Evolutionary conservation across 495 filamentous ascomycete genomes (phyloP), one percentile per base, ranked within the genome.

Genomic region (Neurospora cerealis): DNA sequence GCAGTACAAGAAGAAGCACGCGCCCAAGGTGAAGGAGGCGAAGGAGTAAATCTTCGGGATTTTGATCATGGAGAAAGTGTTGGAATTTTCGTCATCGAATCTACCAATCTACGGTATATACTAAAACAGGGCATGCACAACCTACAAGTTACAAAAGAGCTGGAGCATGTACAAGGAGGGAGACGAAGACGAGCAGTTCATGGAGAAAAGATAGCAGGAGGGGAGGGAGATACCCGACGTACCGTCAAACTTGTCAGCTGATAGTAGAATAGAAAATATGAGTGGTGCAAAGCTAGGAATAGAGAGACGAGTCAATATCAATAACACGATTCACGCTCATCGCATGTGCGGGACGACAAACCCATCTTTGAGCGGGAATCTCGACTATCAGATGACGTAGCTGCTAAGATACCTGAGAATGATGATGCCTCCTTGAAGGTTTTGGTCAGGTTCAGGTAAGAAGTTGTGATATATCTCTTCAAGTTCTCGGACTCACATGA

Each of bases 1-100:
- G 70, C 75, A 81, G 70, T 91, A 91, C 74, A 91, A 90, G 82
- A 85, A 85, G 77, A 88, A 86, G 70, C 83, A 85, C 75, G 76
- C 62, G 69, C 82, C 82, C 2, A 74, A 70, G 69, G 24, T 9
- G 28, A 66, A 66, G 54, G 54, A 66, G 54, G 24, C 24, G 24
- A 28, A 15, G 32, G 2, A 66, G 28, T 66, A 66, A 32, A 34
- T 9, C 54, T 34, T 17, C 6, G 5, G 13, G 1, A 17, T 19
- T 15, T 9, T 4, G 5, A 5, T 28, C 48, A 15, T 7, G 24
- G 48, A 13, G 21, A 2, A 28, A 60, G 1, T 60, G 21, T 8
- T 17, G 15, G 13, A 36, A 32, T 34, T 3, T 34, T 66, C 13
- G 28, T 62, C 28, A 2, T 9, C 32, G 28, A 60, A 66, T 66